phyloP scores from a whole-genome alignment of 2,329 filamentous ascomycete genomes.

The Zymoseptoria brevis region DNA sequence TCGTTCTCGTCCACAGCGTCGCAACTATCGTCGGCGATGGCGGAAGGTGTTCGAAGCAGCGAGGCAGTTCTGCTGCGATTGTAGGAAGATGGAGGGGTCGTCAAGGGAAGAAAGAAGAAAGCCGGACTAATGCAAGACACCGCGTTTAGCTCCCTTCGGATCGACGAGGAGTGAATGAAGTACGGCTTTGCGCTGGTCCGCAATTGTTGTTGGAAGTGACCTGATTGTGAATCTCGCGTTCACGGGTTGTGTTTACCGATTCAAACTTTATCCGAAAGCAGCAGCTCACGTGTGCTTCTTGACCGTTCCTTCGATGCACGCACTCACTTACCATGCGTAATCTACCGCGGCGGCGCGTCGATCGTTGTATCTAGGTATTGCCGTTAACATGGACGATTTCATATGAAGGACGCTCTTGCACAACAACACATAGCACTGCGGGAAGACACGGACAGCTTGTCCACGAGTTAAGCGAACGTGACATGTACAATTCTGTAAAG shows the following conservation, averaged over 20 bases:
- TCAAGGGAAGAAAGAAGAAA: slow-evolving; percentile 1
- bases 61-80: background rate
- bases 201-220: background rate
- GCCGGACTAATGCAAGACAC: slow-evolving; percentile 3
- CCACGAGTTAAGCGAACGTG: background rate
- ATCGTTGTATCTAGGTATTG: background rate
- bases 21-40: background rate
- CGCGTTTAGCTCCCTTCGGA: background rate
- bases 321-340: background rate
- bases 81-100: background rate
- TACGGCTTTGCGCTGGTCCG: background rate
- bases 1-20: background rate
- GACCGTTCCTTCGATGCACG: background rate
- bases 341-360: background rate
- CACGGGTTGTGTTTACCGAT: background rate
- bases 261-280: background rate
- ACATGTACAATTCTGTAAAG: background rate
- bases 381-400: background rate
- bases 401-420: background rate
- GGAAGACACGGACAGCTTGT: background rate
- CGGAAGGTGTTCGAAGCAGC: background rate
- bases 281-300: background rate
- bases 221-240: background rate
- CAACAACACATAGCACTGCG: background rate
- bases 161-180: background rate